Conservation (phyloP, 2,329 filamentous ascomycete species). For the Aspergillus awamori region DNA sequence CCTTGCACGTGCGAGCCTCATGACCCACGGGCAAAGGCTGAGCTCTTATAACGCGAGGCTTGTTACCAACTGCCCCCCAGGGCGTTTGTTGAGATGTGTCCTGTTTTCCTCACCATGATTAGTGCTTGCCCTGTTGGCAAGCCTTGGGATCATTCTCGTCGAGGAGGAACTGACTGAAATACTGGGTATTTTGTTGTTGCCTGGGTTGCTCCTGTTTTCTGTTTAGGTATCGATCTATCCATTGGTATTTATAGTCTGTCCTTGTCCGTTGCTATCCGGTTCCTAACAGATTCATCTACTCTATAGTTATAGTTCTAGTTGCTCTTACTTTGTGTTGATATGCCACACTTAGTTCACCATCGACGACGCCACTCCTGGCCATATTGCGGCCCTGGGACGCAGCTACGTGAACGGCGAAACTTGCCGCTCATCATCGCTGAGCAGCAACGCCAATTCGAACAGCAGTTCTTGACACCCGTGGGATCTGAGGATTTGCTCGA, state of each 20-base stretch:
- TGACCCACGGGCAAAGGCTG: slow-evolving; percentile 22
- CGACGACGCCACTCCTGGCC: slow-evolving; percentile 43
- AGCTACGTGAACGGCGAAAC: slow-evolving; percentile 26
- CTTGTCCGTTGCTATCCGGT: background rate
- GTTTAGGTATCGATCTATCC: background rate
- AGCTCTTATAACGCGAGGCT: slow-evolving; percentile 18
- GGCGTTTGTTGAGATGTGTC: slow-evolving; percentile 1
- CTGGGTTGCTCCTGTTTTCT: background rate
- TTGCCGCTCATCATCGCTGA: slow-evolving; percentile 22
- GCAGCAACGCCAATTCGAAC: slow-evolving; percentile 9
- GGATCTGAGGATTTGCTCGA: slow-evolving; percentile 28
- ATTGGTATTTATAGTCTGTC: background rate
- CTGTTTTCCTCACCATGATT: slow-evolving; percentile 10
- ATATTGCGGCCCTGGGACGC: slow-evolving; percentile 32
- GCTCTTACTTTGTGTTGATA: slow-evolving; percentile 14
- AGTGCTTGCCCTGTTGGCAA: slow-evolving; percentile 1
- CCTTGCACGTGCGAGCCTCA: slow-evolving; percentile 23
- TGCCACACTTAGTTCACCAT: slow-evolving; percentile 34
- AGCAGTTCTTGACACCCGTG: slow-evolving; percentile 23
- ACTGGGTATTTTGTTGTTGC: background rate
- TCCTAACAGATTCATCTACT: background rate
- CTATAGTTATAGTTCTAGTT: background rate
- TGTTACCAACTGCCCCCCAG: background rate
- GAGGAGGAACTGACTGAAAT: slow-evolving; percentile 8
- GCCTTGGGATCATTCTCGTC: slow-evolving; percentile 12